phyloP scores from a whole-genome alignment of 2,329 filamentous ascomycete species.

The Exophiala mesophila region DNA sequence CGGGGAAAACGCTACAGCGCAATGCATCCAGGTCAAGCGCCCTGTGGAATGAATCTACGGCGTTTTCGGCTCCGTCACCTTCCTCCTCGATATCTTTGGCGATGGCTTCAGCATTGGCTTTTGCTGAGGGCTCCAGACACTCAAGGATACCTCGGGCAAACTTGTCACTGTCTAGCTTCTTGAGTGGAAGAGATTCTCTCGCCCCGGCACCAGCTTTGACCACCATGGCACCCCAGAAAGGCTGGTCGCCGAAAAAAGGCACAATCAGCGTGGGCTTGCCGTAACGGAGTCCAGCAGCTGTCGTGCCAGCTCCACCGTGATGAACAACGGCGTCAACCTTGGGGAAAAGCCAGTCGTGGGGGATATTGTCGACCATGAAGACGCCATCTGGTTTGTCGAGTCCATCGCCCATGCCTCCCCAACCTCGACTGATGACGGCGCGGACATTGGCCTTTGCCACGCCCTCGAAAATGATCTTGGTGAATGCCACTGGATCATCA shows the following conservation, averaged over 20 bases:
- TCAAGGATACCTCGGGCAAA: slow-evolving; percentile 36
- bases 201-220: slow-evolving; percentile 40
- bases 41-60: slow-evolving; percentile 40
- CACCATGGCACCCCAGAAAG: slow-evolving; percentile 45
- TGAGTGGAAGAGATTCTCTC: slow-evolving; percentile 34
- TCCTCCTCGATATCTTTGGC: slow-evolving; percentile 34
- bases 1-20: slow-evolving; percentile 36
- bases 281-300: slow-evolving; percentile 33
- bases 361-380: slow-evolving; percentile 33
- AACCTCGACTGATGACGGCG: slow-evolving; percentile 36
- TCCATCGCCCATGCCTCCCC: slow-evolving; percentile 33
- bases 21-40: slow-evolving; percentile 33
- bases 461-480: slow-evolving; percentile 33
- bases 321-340: slow-evolving; percentile 35
- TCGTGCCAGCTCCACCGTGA: slow-evolving; percentile 37
- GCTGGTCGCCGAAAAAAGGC: slow-evolving; percentile 43
- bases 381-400: slow-evolving; percentile 31
- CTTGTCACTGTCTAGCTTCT: slow-evolving; percentile 32
- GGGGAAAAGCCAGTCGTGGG: slow-evolving; percentile 38
- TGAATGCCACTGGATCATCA: slow-evolving; percentile 34
- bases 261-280: slow-evolving; percentile 37
- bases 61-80: slow-evolving; percentile 36
- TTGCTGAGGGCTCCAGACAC: slow-evolving; percentile 32
- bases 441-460: slow-evolving; percentile 31
- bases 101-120: slow-evolving; percentile 32